A percentile compares a stretch with the other conserved stretches of the same genome.
Conservation (phyloP, 2,329 filamentous ascomycete genomes). For the Leptographium lundbergii region DNA sequence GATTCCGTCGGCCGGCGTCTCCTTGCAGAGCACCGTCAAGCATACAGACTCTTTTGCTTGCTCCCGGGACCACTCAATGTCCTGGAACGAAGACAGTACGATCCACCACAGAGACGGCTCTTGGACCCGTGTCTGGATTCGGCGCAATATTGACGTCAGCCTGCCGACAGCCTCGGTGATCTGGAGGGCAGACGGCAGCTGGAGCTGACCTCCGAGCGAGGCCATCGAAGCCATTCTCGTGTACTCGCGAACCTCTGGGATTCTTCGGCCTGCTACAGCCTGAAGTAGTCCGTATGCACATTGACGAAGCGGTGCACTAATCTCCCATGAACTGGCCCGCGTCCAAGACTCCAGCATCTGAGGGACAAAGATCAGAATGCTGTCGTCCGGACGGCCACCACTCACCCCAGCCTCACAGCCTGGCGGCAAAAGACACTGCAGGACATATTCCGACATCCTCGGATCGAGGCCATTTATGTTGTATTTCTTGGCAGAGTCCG, state of each 20-base stretch:
- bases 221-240: slow-evolving; percentile 21
- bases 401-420: background rate
- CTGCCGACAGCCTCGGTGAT: slow-evolving; percentile 12
- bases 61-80: slow-evolving; percentile 19
- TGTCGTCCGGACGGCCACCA: slow-evolving; percentile 3
- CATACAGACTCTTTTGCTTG: slow-evolving; percentile 20
- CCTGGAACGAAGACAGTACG: slow-evolving; percentile 23
- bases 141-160: slow-evolving; percentile 15
- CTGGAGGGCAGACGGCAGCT: slow-evolving; percentile 14
- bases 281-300: slow-evolving; percentile 25
- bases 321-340: slow-evolving; percentile 25
- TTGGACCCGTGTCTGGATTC: slow-evolving; percentile 10
- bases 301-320: slow-evolving; percentile 22
- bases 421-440: slow-evolving; percentile 11
- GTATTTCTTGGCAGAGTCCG: background rate
- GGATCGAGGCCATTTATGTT: slow-evolving; percentile 16
- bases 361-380: slow-evolving; percentile 25
- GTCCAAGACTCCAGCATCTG: slow-evolving; percentile 26
- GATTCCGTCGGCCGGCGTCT: slow-evolving; percentile 16
- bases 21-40: slow-evolving; percentile 17
- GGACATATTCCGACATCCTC: slow-evolving; percentile 14
- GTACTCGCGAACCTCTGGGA: slow-evolving; percentile 23
- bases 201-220: slow-evolving; percentile 19
- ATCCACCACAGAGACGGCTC: slow-evolving; percentile 19
- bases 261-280: slow-evolving; percentile 5